A percentile compares a stretch with the other conserved stretches of the same genome.
These are phyloP conservation scores for Solanum lycopersicoides DNA, from an alignment of 257 asterid genomes.

Conservation along the genomic window DNA sequence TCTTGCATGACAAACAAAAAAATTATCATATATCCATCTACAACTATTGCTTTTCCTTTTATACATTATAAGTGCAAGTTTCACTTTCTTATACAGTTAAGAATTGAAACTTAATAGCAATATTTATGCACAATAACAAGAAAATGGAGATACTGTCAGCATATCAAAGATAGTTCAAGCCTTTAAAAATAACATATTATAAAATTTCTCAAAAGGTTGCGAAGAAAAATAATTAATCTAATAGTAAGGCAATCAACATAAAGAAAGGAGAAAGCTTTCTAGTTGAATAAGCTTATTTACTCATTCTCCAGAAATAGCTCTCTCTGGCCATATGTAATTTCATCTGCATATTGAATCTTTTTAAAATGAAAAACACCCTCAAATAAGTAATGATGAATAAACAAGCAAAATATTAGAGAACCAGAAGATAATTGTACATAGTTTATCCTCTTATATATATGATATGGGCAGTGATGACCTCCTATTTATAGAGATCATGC, in stretches of 20 bases:
- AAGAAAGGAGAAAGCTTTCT: neutral
- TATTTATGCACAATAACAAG: neutral
- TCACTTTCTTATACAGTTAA: neutral
- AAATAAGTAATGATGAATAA: too few relatives aligned
- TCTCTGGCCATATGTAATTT: constrained; percentile 62
- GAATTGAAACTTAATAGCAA: neutral
- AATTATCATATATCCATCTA: neutral
- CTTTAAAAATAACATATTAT: neutral
- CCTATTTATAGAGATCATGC: neutral
- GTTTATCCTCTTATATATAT: neutral
- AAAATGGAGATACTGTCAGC: neutral
- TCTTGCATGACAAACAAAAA: neutral
- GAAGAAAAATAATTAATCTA: neutral
- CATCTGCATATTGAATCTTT: constrained; percentile 71
- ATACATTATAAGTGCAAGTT: neutral
- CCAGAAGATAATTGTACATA: too few relatives aligned
- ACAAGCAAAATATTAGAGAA: too few relatives aligned
- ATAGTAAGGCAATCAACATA: neutral
- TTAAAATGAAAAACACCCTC: too few relatives aligned
- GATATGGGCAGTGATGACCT: neutral
- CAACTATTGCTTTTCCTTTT: neutral
- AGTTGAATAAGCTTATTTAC: constrained; percentile 29
- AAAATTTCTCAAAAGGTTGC: neutral
- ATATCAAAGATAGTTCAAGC: neutral
- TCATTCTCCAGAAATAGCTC: constrained; percentile 92